Conservation (phyloP, 176 grass and related monocot species). For the Eleusine indica region DNA sequence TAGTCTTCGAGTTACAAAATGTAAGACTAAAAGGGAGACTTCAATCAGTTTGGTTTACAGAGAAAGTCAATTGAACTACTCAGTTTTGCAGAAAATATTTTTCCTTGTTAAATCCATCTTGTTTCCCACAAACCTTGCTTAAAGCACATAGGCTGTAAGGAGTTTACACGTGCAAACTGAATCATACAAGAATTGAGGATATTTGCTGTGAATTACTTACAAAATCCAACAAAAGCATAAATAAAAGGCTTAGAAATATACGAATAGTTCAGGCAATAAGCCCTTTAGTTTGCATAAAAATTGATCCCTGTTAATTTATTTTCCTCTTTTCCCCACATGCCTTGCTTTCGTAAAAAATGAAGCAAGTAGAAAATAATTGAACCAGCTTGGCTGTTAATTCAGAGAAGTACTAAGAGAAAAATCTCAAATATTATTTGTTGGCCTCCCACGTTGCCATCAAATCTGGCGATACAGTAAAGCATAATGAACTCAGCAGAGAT, state of each 20-base stretch:
- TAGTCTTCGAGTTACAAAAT: conserved; percentile 11
- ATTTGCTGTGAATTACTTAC: background rate
- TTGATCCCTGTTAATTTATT: background rate
- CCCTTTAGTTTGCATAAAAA: conserved; percentile 7
- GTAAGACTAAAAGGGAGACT: background rate
- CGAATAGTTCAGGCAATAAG: background rate
- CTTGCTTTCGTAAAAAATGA: background rate
- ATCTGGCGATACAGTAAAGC: conserved; percentile 23
- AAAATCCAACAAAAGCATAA: conserved; percentile 3
- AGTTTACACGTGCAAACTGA: conserved; percentile 19
- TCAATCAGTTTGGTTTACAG: background rate
- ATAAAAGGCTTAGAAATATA: background rate
- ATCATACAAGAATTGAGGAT: background rate
- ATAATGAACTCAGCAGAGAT: conserved; percentile 26
- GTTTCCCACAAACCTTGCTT: background rate
- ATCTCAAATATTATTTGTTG: conserved; percentile 19
- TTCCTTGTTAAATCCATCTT: background rate
- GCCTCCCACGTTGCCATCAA: conserved; percentile 45
- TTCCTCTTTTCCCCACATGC: background rate
- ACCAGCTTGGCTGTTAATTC: conserved; percentile 18
- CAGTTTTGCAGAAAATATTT: conserved; percentile 17
- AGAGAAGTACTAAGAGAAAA: conserved; percentile 26
- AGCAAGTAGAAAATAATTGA: conserved; percentile 24
- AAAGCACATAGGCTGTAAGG: conserved; percentile 14
- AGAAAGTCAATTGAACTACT: background rate